A percentile compares a stretch with the other conserved stretches of the same genome.
Evolutionary conservation across 768 basidiomycete species (phyloP).

Genomic region (Clavaria fumosa): DNA sequence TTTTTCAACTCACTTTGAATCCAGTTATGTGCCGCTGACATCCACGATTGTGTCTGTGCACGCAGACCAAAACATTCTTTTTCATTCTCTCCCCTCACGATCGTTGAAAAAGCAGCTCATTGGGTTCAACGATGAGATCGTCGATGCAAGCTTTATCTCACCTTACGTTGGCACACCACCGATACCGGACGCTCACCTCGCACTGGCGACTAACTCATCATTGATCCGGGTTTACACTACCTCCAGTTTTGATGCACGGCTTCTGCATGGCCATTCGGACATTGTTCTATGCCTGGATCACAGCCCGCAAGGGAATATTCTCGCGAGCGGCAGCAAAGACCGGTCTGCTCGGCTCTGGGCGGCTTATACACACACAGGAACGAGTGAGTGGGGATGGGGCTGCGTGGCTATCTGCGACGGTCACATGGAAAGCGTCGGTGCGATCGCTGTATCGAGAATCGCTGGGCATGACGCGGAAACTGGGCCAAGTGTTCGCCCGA

Average conservation of each 20-base stretch:
- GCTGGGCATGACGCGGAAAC: conserved; percentile 15
- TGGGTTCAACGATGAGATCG: conserved; percentile 97
- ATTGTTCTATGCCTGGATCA: conserved; percentile 80
- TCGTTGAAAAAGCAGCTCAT: conserved; percentile 67
- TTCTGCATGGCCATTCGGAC: conserved; percentile 80
- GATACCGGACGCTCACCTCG: conserved; percentile 69
- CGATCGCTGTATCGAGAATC: conserved; percentile 66
- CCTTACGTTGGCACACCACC: conserved; percentile 15
- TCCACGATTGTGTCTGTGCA: conserved; percentile 70
- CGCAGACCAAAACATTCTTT: conserved; percentile 93
- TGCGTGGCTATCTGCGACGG: conserved; percentile 87
- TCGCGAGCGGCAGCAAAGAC: conserved; percentile 93
- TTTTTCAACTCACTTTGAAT: conserved; percentile 10
- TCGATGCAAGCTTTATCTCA: conserved; percentile 72
- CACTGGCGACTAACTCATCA: conserved; percentile 95
- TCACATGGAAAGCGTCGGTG: conserved; percentile 87
- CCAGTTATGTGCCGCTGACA: conserved; percentile 51
- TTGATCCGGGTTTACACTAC: conserved; percentile 83
- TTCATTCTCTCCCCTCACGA: conserved; percentile 62
- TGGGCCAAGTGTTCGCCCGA: conserved; percentile 20
- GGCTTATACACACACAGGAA: conserved; percentile 13
- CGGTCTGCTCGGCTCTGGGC: conserved; percentile 79
- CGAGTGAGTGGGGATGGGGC: conserved; percentile 35
- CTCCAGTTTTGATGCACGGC: conserved; percentile 60
- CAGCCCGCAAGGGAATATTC: conserved; percentile 45